Base-by-base conservation (phyloP, 2,329 filamentous ascomycete genomes). In the Diaporthe velutina region DNA sequence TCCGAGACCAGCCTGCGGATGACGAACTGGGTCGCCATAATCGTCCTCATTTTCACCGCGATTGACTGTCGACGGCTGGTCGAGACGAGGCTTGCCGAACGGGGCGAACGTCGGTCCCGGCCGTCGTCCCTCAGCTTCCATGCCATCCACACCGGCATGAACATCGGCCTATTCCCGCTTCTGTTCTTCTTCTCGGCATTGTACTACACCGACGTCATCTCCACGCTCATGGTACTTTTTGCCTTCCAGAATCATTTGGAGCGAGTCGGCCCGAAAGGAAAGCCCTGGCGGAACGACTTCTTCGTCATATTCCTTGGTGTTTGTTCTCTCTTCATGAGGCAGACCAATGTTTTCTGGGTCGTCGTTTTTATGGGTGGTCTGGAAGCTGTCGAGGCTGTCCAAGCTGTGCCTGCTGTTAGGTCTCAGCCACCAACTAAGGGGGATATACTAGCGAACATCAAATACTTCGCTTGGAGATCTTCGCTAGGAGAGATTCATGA, bases 321-420 rank as follows among this genome's bases (percentile, higher is more conserved):
- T 0, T 76, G 90, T 1, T 88, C 95, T 1, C 87, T 99, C 28
- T 85, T 90, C 3, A 97, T 98, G 86, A 89, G 97, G 33, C 97
- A 99, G 83, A 99, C 97, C 0, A 99, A 99, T 80, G 93, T 98
- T 73, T 98, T 99, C 82, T 99, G 97, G 97, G 92, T 96, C 0
- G 93, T 94, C 1, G 87, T 96, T 0, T 95, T 94, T 79, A 90
- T 95, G 79, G 93, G 93, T 28, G 92, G 89, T 8, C 76, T 91
- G 55, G 89, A 93, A 81, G 84, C 85, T 57, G 82, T 91, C 2
- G 87, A 89, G 78, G 87, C 84, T 25, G 83, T 90, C 75, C 90
- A 87, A 79, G 83, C 79, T 4, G 80, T 90, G 38, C 81, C 70
- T 12, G 19, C 38, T 7, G 57, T 19, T 28, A 64, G 79, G 22